A percentile compares a stretch with the other conserved stretches of the same genome.
phyloP scores from a whole-genome alignment of 1,284 basidiomycete species.

The Inonotus obliquus region DNA sequence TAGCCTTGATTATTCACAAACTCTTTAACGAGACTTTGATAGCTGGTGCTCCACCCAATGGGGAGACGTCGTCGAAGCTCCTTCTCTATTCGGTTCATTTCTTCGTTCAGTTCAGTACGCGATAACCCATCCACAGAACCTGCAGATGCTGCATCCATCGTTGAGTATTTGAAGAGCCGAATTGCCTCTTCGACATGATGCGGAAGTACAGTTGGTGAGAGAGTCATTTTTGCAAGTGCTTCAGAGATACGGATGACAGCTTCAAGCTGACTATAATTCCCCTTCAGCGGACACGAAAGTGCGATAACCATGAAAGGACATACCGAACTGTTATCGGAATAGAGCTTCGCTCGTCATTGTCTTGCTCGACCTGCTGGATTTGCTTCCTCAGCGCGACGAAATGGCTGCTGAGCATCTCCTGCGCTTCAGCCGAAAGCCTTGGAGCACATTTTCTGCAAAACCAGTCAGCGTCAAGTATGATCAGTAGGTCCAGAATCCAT shows the following conservation, averaged over 20 bases:
- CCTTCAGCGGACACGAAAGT: slow-evolving; percentile 10
- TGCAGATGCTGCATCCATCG: slow-evolving; percentile 98
- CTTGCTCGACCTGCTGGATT: slow-evolving; percentile 93
- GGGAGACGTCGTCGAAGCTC: slow-evolving; percentile 87
- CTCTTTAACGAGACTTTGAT: slow-evolving; percentile 90
- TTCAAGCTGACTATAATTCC: slow-evolving; percentile 80
- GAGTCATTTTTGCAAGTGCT: slow-evolving; percentile 90
- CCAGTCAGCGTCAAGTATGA: neutral
- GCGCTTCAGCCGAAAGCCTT: slow-evolving; percentile 85
- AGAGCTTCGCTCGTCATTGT: slow-evolving; percentile 96
- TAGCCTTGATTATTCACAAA: slow-evolving; percentile 93
- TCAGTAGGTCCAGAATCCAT: slow-evolving; percentile 24
- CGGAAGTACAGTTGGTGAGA: slow-evolving; percentile 81
- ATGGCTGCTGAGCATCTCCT: slow-evolving; percentile 96
- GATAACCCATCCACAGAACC: slow-evolving; percentile 91
- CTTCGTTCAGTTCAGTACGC: slow-evolving; percentile 89
- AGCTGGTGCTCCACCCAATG: slow-evolving; percentile 96
- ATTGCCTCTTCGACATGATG: slow-evolving; percentile 99
- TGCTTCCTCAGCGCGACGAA: slow-evolving; percentile 94
- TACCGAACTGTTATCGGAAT: slow-evolving; percentile 98
- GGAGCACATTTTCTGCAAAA: slow-evolving; percentile 86
- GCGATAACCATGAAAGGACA: slow-evolving; percentile 21
- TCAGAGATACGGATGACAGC: slow-evolving; percentile 99
- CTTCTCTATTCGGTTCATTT: slow-evolving; percentile 89
- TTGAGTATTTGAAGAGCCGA: slow-evolving; percentile 96